phyloP scores from a whole-genome alignment of 352 stramenopile species.

The Thraustochytrium sp. region DNA sequence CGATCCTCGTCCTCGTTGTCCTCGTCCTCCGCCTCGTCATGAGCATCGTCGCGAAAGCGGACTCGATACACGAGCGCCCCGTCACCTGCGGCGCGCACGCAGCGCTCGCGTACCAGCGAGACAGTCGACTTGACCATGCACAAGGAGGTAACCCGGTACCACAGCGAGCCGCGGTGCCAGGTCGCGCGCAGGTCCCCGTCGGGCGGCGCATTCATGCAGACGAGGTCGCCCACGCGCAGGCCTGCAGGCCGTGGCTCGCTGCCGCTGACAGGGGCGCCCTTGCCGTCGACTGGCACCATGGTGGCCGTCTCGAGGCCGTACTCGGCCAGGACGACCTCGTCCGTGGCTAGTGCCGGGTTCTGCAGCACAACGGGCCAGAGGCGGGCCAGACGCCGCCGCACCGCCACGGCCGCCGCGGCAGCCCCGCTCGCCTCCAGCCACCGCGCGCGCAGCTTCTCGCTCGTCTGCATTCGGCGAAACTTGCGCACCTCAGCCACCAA shows the following conservation, averaged over 20 bases:
- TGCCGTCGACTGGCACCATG: background rate
- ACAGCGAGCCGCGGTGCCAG: background rate
- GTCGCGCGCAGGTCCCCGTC: background rate
- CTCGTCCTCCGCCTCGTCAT: background rate
- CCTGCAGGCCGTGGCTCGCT: background rate
- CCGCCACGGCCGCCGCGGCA: background rate
- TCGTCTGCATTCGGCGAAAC: background rate
- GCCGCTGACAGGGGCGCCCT: background rate
- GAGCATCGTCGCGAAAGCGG: background rate
- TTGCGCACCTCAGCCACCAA: background rate
- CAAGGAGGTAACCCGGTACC: background rate
- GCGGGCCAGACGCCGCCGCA: background rate
- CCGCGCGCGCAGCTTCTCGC: background rate
- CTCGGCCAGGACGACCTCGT: background rate
- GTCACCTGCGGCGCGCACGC: background rate
- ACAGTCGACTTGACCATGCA: background rate
- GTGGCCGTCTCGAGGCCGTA: background rate
- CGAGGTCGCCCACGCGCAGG: background rate
- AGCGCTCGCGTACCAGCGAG: background rate
- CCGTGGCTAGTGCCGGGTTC: background rate
- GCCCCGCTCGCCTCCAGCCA: background rate
- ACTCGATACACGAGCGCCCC: constrained; percentile 13
- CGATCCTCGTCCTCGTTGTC: background rate
- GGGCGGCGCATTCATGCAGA: background rate
- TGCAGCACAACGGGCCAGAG: background rate